Percentiles rank a stretch among this genome's conserved stretches.
Conservation (phyloP, 148 eudicot genomes). For the Fagopyrum esculentum region DNA sequence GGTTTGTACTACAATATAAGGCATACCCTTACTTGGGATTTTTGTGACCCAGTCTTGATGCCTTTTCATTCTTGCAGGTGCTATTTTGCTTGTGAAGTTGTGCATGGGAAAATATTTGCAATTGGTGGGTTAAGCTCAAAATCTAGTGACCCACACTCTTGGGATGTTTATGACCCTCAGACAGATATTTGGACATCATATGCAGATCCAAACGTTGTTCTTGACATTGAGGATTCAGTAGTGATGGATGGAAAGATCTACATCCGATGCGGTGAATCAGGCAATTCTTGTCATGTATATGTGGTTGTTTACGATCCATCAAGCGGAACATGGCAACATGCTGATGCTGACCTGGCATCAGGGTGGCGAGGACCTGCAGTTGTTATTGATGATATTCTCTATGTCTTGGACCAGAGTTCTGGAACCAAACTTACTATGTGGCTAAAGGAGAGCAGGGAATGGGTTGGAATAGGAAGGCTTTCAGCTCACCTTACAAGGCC, state of each 20-base stretch:
- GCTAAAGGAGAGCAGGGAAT: constrained; percentile 49
- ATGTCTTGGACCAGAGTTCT: constrained; percentile 63
- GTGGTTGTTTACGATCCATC: constrained; percentile 59
- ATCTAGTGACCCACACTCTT: constrained; percentile 52
- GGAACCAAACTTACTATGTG: constrained; percentile 76
- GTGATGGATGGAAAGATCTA: constrained; percentile 61
- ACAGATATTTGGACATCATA: constrained; percentile 51
- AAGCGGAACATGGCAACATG: constrained; percentile 50
- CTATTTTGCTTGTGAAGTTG: constrained; percentile 65
- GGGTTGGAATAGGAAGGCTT: constrained; percentile 53
- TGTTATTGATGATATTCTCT: constrained; percentile 48
- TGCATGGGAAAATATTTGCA: constrained; percentile 64
- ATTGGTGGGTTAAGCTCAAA: constrained; percentile 67
- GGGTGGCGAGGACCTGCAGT: constrained; percentile 81
- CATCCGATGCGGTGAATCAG: constrained; percentile 45
- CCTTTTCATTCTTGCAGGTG: constrained; percentile 44
- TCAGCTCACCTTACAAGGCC: constrained; percentile 52
- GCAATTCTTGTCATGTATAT: constrained; percentile 45
- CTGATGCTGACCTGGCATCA: constrained; percentile 49
- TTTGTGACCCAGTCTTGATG: neutral
- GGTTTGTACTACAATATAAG: neutral
- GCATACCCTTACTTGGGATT: neutral
- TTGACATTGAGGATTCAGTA: constrained; percentile 57
- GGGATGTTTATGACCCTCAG: constrained; percentile 57
- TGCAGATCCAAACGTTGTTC: constrained; percentile 46